A percentile compares a stretch with the other conserved stretches of the same genome.
Evolutionary conservation across 1,284 basidiomycete species (phyloP).

Genomic region (Chalciporus sp.): DNA sequence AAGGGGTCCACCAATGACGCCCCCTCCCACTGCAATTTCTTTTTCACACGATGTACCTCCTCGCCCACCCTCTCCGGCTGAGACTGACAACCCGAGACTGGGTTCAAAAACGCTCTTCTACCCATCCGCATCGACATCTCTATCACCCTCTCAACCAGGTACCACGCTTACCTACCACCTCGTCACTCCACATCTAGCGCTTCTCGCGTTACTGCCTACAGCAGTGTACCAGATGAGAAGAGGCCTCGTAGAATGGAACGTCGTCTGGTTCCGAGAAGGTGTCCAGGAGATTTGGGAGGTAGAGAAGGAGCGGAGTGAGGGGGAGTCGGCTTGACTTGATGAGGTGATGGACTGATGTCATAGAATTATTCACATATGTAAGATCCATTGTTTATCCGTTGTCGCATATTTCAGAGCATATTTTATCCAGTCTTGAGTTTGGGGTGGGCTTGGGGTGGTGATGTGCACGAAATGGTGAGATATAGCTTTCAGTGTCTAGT

Average conservation of each 20-base stretch:
- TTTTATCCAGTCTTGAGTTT: neutral
- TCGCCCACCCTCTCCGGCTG: neutral
- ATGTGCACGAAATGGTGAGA: no score
- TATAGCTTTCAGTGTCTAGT: no score
- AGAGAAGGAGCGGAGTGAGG: constrained; percentile 58
- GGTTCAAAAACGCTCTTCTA: constrained; percentile 26
- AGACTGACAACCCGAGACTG: constrained; percentile 2
- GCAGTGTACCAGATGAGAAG: constrained; percentile 76
- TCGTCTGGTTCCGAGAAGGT: constrained; percentile 84
- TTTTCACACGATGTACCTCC: neutral
- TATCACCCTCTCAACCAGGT: constrained; percentile 62
- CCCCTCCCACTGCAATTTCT: constrained; percentile 1
- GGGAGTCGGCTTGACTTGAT: constrained; percentile 16
- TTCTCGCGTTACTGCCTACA: constrained; percentile 83
- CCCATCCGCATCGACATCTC: constrained; percentile 48
- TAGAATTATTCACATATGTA: neutral
- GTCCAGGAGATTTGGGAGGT: constrained; percentile 76
- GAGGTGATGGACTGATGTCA: neutral
- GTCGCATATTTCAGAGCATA: neutral
- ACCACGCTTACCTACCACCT: constrained; percentile 88
- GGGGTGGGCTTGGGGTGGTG: neutral
- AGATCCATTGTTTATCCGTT: neutral
- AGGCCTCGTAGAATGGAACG: constrained; percentile 91
- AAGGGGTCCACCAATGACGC: constrained; percentile 1
- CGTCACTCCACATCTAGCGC: constrained; percentile 78